phyloP scores from a whole-genome alignment of 495 filamentous ascomycete genomes.

The Entonaema liquescens region DNA sequence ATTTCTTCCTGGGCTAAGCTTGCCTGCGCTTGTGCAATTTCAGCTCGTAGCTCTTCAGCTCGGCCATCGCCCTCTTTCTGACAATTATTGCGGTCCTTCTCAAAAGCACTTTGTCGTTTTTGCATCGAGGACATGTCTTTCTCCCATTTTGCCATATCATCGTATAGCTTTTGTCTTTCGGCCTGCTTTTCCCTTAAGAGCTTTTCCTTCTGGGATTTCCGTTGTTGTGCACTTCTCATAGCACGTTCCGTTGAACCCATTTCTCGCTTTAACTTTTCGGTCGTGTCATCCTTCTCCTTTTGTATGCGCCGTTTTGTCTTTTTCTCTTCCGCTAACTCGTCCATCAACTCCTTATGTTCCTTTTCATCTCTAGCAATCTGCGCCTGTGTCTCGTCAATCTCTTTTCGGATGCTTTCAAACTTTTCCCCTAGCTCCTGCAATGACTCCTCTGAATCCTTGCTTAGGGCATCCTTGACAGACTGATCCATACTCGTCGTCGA shows the following conservation, averaged over 20 bases:
- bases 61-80: constrained; percentile 45
- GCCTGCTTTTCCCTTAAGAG: constrained; percentile 75
- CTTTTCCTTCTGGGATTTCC: constrained; percentile 83
- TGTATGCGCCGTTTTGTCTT: constrained; percentile 77
- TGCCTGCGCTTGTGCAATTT: constrained; percentile 44
- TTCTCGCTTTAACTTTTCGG: constrained; percentile 81
- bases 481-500: constrained; percentile 69
- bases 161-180: constrained; percentile 65
- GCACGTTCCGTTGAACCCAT: constrained; percentile 80
- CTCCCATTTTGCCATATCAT: constrained; percentile 66
- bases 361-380: constrained; percentile 70
- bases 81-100: constrained; percentile 50
- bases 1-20: constrained; percentile 48
- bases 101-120: constrained; percentile 53
- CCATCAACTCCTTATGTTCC: constrained; percentile 72
- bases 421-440: constrained; percentile 70
- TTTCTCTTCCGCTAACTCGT: constrained; percentile 75
- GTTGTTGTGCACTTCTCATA: constrained; percentile 84
- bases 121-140: constrained; percentile 59
- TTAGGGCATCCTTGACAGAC: constrained; percentile 54
- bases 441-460: constrained; percentile 54
- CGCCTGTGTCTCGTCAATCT: constrained; percentile 67
- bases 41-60: constrained; percentile 44
- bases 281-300: constrained; percentile 86
- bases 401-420: constrained; percentile 74